phyloP scores from a whole-genome alignment of 192 early-diverging fungal genomes.

The Chytriomyces sp. region DNA sequence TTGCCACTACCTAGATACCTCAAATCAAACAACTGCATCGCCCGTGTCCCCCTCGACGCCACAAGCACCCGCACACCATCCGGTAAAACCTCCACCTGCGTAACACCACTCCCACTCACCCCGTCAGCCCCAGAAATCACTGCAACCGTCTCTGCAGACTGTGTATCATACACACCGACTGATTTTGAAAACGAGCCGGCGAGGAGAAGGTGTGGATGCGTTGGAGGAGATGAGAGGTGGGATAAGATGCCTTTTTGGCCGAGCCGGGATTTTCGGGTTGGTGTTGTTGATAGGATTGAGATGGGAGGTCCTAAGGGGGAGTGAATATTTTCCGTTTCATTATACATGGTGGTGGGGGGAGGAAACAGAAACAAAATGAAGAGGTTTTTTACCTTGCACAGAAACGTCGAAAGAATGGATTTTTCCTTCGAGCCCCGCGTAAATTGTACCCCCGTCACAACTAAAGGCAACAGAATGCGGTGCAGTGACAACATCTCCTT shows the following conservation, averaged over 20 bases:
- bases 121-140: not conserved
- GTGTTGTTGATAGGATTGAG: slow-evolving; percentile 1
- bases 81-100: slow-evolving; percentile 7
- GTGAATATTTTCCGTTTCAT: no score
- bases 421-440: slow-evolving; percentile 9
- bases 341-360: no score
- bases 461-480: slow-evolving; percentile 15
- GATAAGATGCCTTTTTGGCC: slow-evolving; percentile 24
- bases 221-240: slow-evolving; percentile 6
- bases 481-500: slow-evolving; percentile 23
- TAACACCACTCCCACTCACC: slow-evolving; percentile 9
- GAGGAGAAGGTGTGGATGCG: slow-evolving; percentile 12
- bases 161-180: not conserved
- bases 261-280: not conserved
- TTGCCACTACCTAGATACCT: not conserved
- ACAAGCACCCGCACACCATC: not conserved
- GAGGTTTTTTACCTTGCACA: slow-evolving; percentile 16
- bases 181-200: not conserved
- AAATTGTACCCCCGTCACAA: not conserved
- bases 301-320: slow-evolving; percentile 1
- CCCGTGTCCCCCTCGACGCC: not conserved
- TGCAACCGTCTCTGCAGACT: slow-evolving; percentile 2
- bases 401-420: slow-evolving; percentile 14
- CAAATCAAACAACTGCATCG: slow-evolving; percentile 7
- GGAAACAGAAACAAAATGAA: no score